Evolutionary conservation across 805 yeast species (phyloP), one percentile per base, ranked within the genome.

Genomic region (Sungouiella thailandica): DNA sequence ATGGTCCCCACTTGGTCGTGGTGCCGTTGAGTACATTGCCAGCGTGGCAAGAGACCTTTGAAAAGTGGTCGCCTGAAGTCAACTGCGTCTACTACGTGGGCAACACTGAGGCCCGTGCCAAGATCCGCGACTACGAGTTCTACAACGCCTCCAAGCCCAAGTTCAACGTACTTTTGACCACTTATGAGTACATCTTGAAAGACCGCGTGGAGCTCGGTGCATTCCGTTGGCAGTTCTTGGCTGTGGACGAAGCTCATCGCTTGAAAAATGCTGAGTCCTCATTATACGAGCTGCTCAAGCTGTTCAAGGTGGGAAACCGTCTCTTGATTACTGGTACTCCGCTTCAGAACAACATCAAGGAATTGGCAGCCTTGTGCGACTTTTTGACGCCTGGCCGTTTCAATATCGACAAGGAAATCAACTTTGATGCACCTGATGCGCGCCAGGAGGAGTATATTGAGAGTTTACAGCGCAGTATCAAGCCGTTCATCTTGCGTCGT

Each of bases 11-110:
- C 58, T 55, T 93, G 28, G 93, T 93, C 13, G 98, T 93, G 19
- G 98, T 93, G 6, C 99, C 99, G 1, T 65, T 93, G 37, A 84
- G 96, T 2, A 93, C 99, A 0, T 79, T 93, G 35, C 96, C 97
- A 3, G 95, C 98, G 0, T 93, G 99, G 99, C 97, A 93, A 63
- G 98, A 93, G 55, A 93, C 98, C 3, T 86, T 93, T 59, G 97
- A 93, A 49, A 77, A 80, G 52, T 93, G 99, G 99, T 76, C 98
- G 0, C 97, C 98, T 2, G 97, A 89, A 54, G 69, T 93, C 40
- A 93, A 94, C 55, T 87, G 90, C 60, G 78, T 93, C 41, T 87
- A 86, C 52, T 93, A 90, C 55, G 72, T 89, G 68, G 99, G 99
- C 32, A 93, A 93, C 56, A 79, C 93, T 23, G 76, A 78, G 52